Conservation (phyloP, 2,329 filamentous ascomycete species). For the Boeremia lycopersici region DNA sequence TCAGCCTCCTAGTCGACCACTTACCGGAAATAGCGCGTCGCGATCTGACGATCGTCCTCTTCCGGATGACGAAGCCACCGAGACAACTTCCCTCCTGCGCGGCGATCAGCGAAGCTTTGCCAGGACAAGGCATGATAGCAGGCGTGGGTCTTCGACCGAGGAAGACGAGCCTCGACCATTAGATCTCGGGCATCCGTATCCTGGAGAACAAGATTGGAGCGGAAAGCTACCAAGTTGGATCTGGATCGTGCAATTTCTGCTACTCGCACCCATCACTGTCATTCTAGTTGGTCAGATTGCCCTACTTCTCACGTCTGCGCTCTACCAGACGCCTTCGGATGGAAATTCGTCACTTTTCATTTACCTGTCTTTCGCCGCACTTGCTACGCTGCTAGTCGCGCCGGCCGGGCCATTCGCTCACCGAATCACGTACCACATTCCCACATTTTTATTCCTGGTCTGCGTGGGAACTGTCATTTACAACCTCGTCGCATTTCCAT, state of each 20-base stretch:
- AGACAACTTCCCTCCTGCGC: constrained; percentile 63
- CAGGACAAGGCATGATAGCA: constrained; percentile 57
- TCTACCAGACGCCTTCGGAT: constrained; percentile 83
- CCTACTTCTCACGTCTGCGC: constrained; percentile 72
- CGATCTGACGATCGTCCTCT: constrained; percentile 41
- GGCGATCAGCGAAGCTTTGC: constrained; percentile 61
- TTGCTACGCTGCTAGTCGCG: constrained; percentile 74
- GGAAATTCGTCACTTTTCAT: constrained; percentile 74
- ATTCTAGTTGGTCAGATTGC: constrained; percentile 78
- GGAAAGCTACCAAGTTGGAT: constrained; percentile 77
- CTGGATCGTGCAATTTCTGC: constrained; percentile 84
- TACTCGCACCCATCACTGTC: constrained; percentile 78
- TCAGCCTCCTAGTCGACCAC: constrained; percentile 42
- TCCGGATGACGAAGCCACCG: constrained; percentile 54
- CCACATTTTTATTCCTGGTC: constrained; percentile 74
- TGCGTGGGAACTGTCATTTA: constrained; percentile 80
- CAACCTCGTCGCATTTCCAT: constrained; percentile 86
- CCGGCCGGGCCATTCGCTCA: constrained; percentile 86
- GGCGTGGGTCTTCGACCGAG: constrained; percentile 48
- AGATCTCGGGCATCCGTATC: constrained; percentile 54
- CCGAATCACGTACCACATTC: constrained; percentile 81
- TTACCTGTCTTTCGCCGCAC: constrained; percentile 70
- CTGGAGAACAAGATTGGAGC: constrained; percentile 86
- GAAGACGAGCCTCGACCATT: constrained; percentile 45
- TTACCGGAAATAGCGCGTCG: constrained; percentile 40